Evolutionary conservation across 139 green algal species (phyloP).

Genomic region (Coelastrella sp.): DNA sequence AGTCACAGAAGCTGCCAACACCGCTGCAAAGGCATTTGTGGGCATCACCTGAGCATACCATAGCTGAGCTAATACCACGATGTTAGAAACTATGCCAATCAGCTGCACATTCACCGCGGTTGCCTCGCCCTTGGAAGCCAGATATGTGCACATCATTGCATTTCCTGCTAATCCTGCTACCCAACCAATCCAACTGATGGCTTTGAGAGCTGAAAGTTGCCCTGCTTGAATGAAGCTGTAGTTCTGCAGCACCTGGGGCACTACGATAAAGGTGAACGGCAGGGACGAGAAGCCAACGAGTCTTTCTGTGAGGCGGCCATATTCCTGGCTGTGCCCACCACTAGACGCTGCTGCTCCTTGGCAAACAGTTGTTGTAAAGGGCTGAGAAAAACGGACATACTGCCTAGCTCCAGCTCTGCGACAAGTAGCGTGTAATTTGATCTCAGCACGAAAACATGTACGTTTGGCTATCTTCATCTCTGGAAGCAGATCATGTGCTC

Average conservation of each 20-base stretch:
- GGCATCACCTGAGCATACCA: slow-evolving; percentile 48
- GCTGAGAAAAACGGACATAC: too few relatives aligned
- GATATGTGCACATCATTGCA: slow-evolving; percentile 83
- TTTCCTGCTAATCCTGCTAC: slow-evolving; percentile 77
- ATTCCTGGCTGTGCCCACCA: not conserved
- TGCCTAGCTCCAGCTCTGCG: too few relatives aligned
- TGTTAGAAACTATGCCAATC: slow-evolving; percentile 79
- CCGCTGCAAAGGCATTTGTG: slow-evolving; percentile 35
- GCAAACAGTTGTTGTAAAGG: not conserved
- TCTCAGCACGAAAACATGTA: too few relatives aligned
- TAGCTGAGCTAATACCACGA: slow-evolving; percentile 81
- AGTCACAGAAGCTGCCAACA: not conserved
- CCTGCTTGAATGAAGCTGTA: slow-evolving; percentile 62
- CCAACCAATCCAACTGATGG: slow-evolving; percentile 78
- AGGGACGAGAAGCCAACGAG: slow-evolving; percentile 40
- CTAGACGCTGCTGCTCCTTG: slow-evolving; percentile 21
- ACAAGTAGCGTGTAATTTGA: too few relatives aligned
- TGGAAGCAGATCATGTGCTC: too few relatives aligned
- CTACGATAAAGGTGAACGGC: slow-evolving; percentile 46
- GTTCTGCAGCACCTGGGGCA: slow-evolving; percentile 87
- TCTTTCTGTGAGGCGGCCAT: slow-evolving; percentile 21
- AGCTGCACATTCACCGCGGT: slow-evolving; percentile 78
- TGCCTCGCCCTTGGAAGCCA: slow-evolving; percentile 72
- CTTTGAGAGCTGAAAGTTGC: slow-evolving; percentile 62
- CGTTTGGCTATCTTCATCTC: too few relatives aligned